phyloP scores from a whole-genome alignment of 75 land plant genomes.

The Ceratopteris richardii region DNA sequence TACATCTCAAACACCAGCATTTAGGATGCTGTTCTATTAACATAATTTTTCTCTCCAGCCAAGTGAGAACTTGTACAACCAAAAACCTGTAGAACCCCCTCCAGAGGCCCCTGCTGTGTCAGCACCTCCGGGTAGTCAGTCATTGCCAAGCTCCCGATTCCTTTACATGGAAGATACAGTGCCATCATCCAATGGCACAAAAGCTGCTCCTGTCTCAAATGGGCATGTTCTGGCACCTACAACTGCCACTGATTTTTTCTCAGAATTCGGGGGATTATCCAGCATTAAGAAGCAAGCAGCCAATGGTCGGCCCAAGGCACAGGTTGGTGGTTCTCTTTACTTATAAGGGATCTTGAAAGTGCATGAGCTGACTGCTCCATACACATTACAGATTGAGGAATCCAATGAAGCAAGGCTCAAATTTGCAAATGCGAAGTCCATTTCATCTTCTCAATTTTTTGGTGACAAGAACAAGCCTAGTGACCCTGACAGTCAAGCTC shows the following conservation, averaged over 20 bases:
- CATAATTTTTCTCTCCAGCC: slow-evolving; percentile 45
- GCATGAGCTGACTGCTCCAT: too few species aligned
- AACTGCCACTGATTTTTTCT: slow-evolving; percentile 52
- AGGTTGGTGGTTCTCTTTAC: slow-evolving; percentile 36
- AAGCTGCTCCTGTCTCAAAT: slow-evolving; percentile 2
- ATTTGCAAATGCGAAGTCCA: slow-evolving; percentile 95
- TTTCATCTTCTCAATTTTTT: slow-evolving; percentile 93
- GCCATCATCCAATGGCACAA: slow-evolving; percentile 3
- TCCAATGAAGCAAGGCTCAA: slow-evolving; percentile 86
- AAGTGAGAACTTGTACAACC: slow-evolving; percentile 86
- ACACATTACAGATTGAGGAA: slow-evolving; percentile 70
- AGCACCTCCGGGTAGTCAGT: slow-evolving; percentile 23
- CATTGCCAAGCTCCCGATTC: slow-evolving; percentile 73
- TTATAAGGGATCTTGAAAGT: not conserved
- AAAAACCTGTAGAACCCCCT: slow-evolving; percentile 83
- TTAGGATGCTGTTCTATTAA: too few species aligned
- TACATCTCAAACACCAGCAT: too few species aligned
- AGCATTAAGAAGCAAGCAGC: slow-evolving; percentile 38
- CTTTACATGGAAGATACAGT: slow-evolving; percentile 50
- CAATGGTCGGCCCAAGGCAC: slow-evolving; percentile 49
- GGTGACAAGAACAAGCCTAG: slow-evolving; percentile 55
- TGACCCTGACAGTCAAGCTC: slow-evolving; percentile 46
- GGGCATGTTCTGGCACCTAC: slow-evolving; percentile 70
- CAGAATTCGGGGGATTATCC: slow-evolving; percentile 63
- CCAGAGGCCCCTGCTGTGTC: slow-evolving; percentile 18